These are phyloP conservation scores for Penicillium corylophilum DNA, from an alignment of 2,329 filamentous ascomycete genomes.

Conservation along the genomic window DNA sequence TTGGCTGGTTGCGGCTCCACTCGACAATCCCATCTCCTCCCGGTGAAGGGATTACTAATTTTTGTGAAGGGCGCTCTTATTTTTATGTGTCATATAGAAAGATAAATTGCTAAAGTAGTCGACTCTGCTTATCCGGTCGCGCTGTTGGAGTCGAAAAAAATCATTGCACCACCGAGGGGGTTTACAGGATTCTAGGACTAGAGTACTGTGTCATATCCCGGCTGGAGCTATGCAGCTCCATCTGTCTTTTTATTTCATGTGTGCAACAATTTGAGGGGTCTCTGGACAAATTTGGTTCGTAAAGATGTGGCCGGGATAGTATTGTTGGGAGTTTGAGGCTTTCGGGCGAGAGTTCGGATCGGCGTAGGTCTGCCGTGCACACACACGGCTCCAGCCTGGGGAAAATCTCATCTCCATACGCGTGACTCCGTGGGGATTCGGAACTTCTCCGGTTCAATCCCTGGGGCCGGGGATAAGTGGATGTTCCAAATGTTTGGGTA, in stretches of 20 bases:
- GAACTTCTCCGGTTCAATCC: background rate
- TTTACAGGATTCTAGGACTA: background rate
- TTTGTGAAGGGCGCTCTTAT: too few relatives aligned
- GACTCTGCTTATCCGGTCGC: background rate
- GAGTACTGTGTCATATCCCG: background rate
- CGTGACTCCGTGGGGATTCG: background rate
- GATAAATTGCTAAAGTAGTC: background rate
- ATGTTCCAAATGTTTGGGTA: background rate
- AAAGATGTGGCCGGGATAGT: background rate
- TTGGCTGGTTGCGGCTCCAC: constrained; percentile 5
- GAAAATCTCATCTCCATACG: background rate
- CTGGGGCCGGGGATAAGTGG: background rate
- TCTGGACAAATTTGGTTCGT: background rate
- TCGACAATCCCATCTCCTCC: background rate
- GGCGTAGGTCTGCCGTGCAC: background rate
- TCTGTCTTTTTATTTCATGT: background rate
- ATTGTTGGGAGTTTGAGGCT: background rate
- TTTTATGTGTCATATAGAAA: background rate
- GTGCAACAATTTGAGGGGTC: too few relatives aligned
- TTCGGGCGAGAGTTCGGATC: background rate
- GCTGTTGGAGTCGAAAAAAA: background rate
- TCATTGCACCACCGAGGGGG: background rate
- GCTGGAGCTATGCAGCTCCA: background rate
- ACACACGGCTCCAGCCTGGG: background rate
- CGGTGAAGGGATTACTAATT: constrained; percentile 6